phyloP scores from a whole-genome alignment of 2,329 filamentous ascomycete species.

The Aureobasidium sp. region DNA sequence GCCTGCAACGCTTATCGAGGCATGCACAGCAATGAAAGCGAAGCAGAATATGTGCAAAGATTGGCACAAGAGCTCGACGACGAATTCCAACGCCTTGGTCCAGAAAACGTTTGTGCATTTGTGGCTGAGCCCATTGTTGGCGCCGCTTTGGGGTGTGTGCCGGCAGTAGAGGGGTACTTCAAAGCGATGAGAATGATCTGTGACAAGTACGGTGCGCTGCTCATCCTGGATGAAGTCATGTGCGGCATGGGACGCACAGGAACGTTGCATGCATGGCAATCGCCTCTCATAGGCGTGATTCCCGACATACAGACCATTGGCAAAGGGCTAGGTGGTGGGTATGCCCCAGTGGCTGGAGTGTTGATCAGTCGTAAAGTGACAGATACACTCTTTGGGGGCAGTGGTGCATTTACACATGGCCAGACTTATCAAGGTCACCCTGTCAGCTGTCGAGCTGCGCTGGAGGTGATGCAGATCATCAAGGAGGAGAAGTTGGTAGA shows the following conservation, averaged over 20 bases:
- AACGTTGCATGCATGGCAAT: conserved; percentile 54
- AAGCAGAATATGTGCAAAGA: conserved; percentile 52
- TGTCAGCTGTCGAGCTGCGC: conserved; percentile 52
- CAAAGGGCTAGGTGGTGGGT: conserved; percentile 60
- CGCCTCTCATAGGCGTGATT: conserved; percentile 43
- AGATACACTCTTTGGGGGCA: conserved; percentile 39
- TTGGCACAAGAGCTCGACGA: conserved; percentile 59
- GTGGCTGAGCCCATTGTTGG: conserved; percentile 68
- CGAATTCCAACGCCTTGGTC: conserved; percentile 58
- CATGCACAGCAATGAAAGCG: conserved; percentile 45
- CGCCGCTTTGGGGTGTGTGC: conserved; percentile 62
- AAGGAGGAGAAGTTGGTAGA: conserved; percentile 50
- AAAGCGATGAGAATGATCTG: conserved; percentile 61
- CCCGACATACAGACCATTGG: conserved; percentile 62
- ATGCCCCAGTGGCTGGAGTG: conserved; percentile 54
- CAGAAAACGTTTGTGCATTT: conserved; percentile 63
- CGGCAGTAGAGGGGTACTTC: conserved; percentile 61
- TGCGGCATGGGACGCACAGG: conserved; percentile 57
- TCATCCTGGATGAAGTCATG: conserved; percentile 79
- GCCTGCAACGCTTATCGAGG: conserved; percentile 61
- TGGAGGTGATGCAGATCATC: conserved; percentile 57
- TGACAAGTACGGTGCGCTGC: conserved; percentile 60
- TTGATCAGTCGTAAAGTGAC: conserved; percentile 49
- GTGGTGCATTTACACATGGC: conserved; percentile 49
- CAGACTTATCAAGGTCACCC: conserved; percentile 60